Percentiles rank a stretch among this genome's conserved stretches.
phyloP scores from a whole-genome alignment of 148 eudicot species.

The Rhododendron ferrugineum region DNA sequence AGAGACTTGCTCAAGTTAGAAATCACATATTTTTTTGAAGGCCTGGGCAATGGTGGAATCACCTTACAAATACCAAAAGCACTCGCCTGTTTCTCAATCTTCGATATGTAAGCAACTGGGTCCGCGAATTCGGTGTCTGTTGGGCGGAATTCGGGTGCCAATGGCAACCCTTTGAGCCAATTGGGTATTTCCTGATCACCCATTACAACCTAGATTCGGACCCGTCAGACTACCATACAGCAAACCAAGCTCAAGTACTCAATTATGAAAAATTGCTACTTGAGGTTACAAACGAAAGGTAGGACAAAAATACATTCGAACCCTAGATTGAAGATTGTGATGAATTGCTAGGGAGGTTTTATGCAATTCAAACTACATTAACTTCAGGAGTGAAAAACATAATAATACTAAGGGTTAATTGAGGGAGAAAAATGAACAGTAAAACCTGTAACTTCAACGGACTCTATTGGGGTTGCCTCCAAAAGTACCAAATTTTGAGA shows the following conservation, averaged over 20 bases:
- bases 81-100: slow-evolving; percentile 93
- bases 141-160: slow-evolving; percentile 89
- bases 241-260: not conserved
- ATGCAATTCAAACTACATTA: slow-evolving; percentile 10
- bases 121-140: slow-evolving; percentile 96
- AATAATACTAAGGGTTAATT: not conserved
- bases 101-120: slow-evolving; percentile 95
- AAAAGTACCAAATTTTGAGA: slow-evolving; percentile 1
- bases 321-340: slow-evolving; percentile 12
- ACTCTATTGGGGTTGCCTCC: slow-evolving; percentile 10
- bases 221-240: not conserved
- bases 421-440: slow-evolving; percentile 1
- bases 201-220: slow-evolving; percentile 34
- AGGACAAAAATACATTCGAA: not conserved
- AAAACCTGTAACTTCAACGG: slow-evolving; percentile 10
- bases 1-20: slow-evolving; percentile 67
- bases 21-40: slow-evolving; percentile 71
- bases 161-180: slow-evolving; percentile 74
- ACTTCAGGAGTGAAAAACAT: slow-evolving; percentile 1
- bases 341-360: not conserved
- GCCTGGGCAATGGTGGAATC: slow-evolving; percentile 89
- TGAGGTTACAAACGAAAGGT: not conserved
- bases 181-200: slow-evolving; percentile 64
- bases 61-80: slow-evolving; percentile 90
- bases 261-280: not conserved